Evolutionary conservation across 768 basidiomycete genomes (phyloP).

Genomic region (Tylopilus subfusipes): DNA sequence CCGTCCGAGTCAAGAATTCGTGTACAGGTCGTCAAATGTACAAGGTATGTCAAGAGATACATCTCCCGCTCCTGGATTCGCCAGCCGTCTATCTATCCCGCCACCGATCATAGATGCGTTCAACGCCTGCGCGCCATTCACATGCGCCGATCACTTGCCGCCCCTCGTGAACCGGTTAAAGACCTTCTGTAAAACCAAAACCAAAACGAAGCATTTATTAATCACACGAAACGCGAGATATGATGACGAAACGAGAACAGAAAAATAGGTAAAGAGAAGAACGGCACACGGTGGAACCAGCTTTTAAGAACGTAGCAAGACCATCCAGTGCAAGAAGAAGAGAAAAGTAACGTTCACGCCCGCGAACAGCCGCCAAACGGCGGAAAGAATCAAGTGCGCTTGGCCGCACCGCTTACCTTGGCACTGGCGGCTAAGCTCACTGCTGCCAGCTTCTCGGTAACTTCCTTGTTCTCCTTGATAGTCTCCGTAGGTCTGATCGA

Average conservation of each 20-base stretch:
- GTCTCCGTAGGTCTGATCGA: constrained; percentile 2
- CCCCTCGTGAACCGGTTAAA: constrained; percentile 23
- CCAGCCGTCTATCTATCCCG: not conserved
- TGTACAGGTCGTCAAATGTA: constrained; percentile 9
- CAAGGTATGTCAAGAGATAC: not conserved
- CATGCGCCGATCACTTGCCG: constrained; percentile 21
- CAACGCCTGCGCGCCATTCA: not conserved
- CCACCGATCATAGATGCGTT: not conserved
- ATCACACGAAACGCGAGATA: constrained; percentile 10
- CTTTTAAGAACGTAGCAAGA: not conserved
- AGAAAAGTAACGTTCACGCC: not conserved
- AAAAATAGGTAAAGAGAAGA: constrained; percentile 1
- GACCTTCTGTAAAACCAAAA: constrained; percentile 25
- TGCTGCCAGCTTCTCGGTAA: constrained; percentile 25
- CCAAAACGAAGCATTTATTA: constrained; percentile 21
- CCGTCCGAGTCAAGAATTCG: not conserved
- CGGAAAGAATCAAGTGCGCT: constrained; percentile 12
- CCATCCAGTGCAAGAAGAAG: not conserved
- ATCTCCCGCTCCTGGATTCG: not conserved
- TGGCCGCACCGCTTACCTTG: constrained; percentile 27
- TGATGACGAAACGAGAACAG: not conserved
- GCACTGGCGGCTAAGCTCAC: constrained; percentile 30
- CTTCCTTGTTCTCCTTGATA: constrained; percentile 22
- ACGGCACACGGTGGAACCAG: not conserved
- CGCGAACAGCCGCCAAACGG: not conserved